A percentile compares a stretch with the other conserved stretches of the same genome.
Conservation (phyloP, 1,284 basidiomycete species). For the Sanghuangporus weigelae region DNA sequence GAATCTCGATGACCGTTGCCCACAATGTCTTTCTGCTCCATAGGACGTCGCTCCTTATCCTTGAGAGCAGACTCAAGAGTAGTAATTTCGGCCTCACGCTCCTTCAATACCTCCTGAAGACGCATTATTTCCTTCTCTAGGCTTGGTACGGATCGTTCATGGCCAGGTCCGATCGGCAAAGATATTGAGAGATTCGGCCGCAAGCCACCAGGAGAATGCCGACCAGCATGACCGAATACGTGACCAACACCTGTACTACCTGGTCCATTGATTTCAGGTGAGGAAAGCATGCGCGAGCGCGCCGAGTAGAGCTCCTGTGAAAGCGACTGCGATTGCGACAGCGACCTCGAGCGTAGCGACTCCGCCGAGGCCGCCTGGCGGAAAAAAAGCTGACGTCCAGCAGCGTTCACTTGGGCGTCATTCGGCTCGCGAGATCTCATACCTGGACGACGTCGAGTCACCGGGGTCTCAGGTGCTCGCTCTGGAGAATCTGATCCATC, state of each 20-base stretch:
- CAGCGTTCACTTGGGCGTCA: slow-evolving; percentile 44
- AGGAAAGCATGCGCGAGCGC: slow-evolving; percentile 76
- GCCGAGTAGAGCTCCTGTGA: slow-evolving; percentile 94
- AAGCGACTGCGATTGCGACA: slow-evolving; percentile 84
- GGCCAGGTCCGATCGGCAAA: slow-evolving; percentile 39
- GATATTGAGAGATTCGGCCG: slow-evolving; percentile 63
- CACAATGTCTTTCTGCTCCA: slow-evolving; percentile 21
- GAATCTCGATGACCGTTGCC: slow-evolving; percentile 26
- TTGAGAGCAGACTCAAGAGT: slow-evolving; percentile 66
- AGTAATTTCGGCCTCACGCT: slow-evolving; percentile 83
- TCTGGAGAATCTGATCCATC: slow-evolving; percentile 48
- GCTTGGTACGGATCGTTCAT: slow-evolving; percentile 72
- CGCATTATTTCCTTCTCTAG: slow-evolving; percentile 91
- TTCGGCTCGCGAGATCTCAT: slow-evolving; percentile 41
- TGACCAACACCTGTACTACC: slow-evolving; percentile 45
- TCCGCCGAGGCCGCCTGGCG: slow-evolving; percentile 77
- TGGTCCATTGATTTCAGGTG: slow-evolving; percentile 57
- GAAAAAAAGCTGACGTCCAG: slow-evolving; percentile 72
- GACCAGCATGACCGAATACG: slow-evolving; percentile 24
- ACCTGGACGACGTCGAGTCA: slow-evolving; percentile 44
- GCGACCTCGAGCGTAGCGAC: slow-evolving; percentile 81
- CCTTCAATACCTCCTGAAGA: slow-evolving; percentile 81
- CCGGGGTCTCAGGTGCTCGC: slow-evolving; percentile 38
- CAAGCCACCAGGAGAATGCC: slow-evolving; percentile 25
- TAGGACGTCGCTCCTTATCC: slow-evolving; percentile 35